A percentile compares a stretch with the other conserved stretches of the same genome.
These are phyloP conservation scores for Leishmania aethiopica DNA, from an alignment of 208 protist species.

Conservation along the genomic window DNA sequence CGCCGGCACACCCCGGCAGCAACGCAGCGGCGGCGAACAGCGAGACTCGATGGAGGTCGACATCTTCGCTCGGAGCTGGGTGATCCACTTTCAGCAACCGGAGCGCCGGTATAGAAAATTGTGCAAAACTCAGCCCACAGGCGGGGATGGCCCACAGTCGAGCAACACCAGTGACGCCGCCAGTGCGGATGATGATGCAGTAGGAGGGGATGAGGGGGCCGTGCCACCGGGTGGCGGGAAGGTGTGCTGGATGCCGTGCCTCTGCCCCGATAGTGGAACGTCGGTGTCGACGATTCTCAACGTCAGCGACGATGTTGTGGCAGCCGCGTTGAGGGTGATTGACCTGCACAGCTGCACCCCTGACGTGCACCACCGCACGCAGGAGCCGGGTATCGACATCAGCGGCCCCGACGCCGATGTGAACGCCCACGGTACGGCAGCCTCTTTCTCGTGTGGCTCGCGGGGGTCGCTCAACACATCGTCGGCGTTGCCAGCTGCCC, in stretches of 20 bases:
- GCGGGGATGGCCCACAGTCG: not conserved
- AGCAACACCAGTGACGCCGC: not conserved
- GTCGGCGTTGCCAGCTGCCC: no score
- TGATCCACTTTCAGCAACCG: not conserved
- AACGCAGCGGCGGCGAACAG: no score
- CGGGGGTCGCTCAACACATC: no score
- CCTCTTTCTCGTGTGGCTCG: no score
- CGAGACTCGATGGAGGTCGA: not conserved
- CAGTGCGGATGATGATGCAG: not conserved
- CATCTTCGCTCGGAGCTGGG: conserved; percentile 19
- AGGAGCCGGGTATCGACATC: no score
- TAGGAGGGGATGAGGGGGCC: not conserved
- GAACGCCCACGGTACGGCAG: no score
- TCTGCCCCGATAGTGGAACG: not conserved
- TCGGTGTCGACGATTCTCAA: not conserved
- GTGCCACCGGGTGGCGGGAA: not conserved
- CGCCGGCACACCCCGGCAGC: not conserved
- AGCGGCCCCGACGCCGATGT: not conserved
- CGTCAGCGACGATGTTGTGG: conserved; percentile 12
- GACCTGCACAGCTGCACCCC: conserved; percentile 8
- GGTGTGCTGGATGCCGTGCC: conserved; percentile 12
- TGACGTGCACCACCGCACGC: conserved; percentile 1
- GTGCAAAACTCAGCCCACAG: not conserved
- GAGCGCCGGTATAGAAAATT: not conserved
- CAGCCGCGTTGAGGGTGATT: conserved; percentile 10